A percentile compares a stretch with the other conserved stretches of the same genome.
These are phyloP conservation scores for Lepiota venenata DNA, from an alignment of 768 basidiomycete species.

Conservation along the genomic window DNA sequence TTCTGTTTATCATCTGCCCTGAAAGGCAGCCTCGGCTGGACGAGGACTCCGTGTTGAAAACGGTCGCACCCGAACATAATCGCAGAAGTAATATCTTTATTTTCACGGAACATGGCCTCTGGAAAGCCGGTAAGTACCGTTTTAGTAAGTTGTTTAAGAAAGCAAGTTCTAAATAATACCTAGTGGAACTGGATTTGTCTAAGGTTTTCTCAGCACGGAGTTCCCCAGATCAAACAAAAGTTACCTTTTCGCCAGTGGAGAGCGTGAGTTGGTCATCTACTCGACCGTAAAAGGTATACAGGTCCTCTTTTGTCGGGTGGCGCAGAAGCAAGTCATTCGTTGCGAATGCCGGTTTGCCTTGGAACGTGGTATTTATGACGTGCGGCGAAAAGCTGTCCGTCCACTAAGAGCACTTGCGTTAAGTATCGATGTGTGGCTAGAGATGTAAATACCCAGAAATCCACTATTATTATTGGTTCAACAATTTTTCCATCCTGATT, in stretches of 20 bases:
- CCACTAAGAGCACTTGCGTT: too few species aligned
- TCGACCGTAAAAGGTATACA: constrained; percentile 36
- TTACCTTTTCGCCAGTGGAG: constrained; percentile 28
- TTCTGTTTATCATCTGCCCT: constrained; percentile 25
- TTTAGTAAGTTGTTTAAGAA: neutral
- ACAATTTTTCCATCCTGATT: neutral
- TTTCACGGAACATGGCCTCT: constrained; percentile 27
- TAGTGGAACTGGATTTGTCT: constrained; percentile 12
- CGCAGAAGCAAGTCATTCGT: constrained; percentile 36
- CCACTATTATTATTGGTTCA: too few species aligned
- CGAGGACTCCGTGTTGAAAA: constrained; percentile 36
- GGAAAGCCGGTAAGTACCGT: neutral
- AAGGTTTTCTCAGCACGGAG: neutral
- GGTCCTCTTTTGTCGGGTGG: constrained; percentile 32
- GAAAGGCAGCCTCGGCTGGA: constrained; percentile 32
- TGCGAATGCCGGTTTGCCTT: constrained; percentile 28
- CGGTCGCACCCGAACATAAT: constrained; percentile 40
- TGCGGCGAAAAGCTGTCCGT: neutral
- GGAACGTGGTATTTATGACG: constrained; percentile 28
- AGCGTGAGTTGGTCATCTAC: constrained; percentile 45
- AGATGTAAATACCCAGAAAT: too few species aligned
- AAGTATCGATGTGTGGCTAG: too few species aligned
- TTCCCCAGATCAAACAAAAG: constrained; percentile 9
- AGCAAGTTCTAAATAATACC: neutral
- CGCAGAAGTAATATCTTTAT: constrained; percentile 27